These are phyloP conservation scores for Colletotrichum limetticola DNA, from an alignment of 2,329 filamentous ascomycete genomes.

Conservation along the genomic window DNA sequence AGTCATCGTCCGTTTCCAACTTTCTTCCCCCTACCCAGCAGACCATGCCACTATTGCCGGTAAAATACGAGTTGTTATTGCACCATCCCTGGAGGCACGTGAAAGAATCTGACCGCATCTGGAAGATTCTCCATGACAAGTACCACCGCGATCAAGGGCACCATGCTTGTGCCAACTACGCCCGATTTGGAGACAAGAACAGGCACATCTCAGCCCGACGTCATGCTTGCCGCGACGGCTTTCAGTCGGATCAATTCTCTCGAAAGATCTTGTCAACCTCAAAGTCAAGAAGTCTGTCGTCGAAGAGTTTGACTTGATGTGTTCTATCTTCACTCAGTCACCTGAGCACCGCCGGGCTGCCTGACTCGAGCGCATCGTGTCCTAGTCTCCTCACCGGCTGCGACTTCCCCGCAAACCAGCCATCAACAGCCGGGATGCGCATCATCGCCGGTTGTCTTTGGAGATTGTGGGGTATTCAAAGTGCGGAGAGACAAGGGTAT, in stretches of 20 bases:
- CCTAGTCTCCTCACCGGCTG: constrained; percentile 10
- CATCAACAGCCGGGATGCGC: constrained; percentile 3
- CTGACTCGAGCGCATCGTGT: not conserved
- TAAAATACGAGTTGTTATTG: not conserved
- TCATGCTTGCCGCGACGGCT: not conserved
- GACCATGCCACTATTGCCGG: not conserved
- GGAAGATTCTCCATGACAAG: not conserved
- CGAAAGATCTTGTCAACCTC: not conserved
- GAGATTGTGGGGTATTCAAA: constrained; percentile 25
- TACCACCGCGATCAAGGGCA: not conserved
- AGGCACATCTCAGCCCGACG: not conserved
- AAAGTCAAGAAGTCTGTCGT: not conserved
- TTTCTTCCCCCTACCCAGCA: not conserved
- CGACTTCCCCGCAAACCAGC: constrained; percentile 30
- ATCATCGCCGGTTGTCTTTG: constrained; percentile 17
- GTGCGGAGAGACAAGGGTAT: constrained; percentile 26
- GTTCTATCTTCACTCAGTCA: not conserved
- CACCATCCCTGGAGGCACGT: constrained; percentile 11
- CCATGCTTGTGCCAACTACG: not conserved
- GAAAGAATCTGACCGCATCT: not conserved
- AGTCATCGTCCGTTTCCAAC: not conserved
- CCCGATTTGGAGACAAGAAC: not conserved
- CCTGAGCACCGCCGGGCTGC: not conserved
- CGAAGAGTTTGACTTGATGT: not conserved
- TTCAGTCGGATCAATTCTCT: not conserved